phyloP scores from a whole-genome alignment of 129 eudicot genomes.

The Saussurea involucrata region DNA sequence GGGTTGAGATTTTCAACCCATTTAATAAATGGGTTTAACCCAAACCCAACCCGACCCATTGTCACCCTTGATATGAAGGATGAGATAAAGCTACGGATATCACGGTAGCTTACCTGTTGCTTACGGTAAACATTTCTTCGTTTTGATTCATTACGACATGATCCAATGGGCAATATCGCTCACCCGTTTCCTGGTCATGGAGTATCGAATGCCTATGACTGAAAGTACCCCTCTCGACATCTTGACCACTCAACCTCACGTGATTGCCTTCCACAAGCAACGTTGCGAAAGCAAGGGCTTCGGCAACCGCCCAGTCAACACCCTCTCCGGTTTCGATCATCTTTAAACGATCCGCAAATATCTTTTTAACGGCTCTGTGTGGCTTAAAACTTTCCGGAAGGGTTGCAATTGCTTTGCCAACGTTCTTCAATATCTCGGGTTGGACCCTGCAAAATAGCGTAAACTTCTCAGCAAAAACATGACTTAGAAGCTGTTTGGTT shows the following conservation, averaged over 20 bases:
- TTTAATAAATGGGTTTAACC: too few species aligned
- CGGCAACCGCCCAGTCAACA: conserved; percentile 95
- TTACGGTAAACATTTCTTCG: conserved; percentile 90
- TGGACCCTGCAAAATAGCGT: conserved; percentile 56
- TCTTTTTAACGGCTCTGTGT: conserved; percentile 85
- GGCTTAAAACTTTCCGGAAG: conserved; percentile 83
- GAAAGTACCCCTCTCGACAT: conserved; percentile 96
- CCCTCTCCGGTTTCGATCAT: conserved; percentile 90
- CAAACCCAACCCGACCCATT: too few species aligned
- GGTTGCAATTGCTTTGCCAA: conserved; percentile 74
- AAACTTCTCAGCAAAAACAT: background rate
- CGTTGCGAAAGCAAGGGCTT: conserved; percentile 97
- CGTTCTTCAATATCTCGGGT: conserved; percentile 86
- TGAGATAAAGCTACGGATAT: background rate
- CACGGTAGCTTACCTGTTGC: conserved; percentile 72
- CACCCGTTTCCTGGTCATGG: conserved; percentile 95
- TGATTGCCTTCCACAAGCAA: conserved; percentile 92
- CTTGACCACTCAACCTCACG: conserved; percentile 94
- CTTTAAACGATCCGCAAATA: conserved; percentile 75
- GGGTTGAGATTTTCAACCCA: too few species aligned
- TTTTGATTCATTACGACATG: conserved; percentile 68
- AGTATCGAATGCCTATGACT: conserved; percentile 89
- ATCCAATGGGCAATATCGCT: conserved; percentile 81
- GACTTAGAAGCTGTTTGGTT: too few species aligned
- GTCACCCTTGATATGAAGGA: too few species aligned